Percentiles rank a stretch among this genome's conserved stretches.
Conservation (phyloP, 1,139 yeast genomes). For the Suhomyces yuchorum region DNA sequence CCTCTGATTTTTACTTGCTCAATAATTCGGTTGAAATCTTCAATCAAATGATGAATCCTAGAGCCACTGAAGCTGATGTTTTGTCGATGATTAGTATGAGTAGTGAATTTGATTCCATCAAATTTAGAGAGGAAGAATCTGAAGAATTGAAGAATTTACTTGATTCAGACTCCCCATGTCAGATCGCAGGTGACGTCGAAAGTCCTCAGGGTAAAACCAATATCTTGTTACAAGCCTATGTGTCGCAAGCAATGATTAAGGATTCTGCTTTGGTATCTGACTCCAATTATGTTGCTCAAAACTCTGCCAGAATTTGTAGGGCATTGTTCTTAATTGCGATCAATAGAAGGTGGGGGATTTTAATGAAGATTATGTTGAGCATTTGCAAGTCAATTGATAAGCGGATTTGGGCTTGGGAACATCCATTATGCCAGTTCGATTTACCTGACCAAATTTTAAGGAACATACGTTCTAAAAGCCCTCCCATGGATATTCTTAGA, state of each 20-base stretch:
- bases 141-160: slow-evolving; percentile 66
- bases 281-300: slow-evolving; percentile 91
- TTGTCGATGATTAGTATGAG: slow-evolving; percentile 89
- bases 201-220: slow-evolving; percentile 87
- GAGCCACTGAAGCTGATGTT: slow-evolving; percentile 91
- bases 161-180: slow-evolving; percentile 72
- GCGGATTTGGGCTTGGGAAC: slow-evolving; percentile 87
- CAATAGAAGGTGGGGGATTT: slow-evolving; percentile 86
- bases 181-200: slow-evolving; percentile 76
- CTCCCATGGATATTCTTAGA: slow-evolving; percentile 69
- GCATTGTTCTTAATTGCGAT: slow-evolving; percentile 86
- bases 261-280: slow-evolving; percentile 88
- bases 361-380: slow-evolving; percentile 71
- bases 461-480: slow-evolving; percentile 63
- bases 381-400: slow-evolving; percentile 86
- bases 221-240: slow-evolving; percentile 81
- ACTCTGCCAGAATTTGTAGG: slow-evolving; percentile 88
- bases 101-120: slow-evolving; percentile 89
- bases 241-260: slow-evolving; percentile 69
- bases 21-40: slow-evolving; percentile 88
- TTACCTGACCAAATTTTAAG: slow-evolving; percentile 67
- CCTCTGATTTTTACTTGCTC: slow-evolving; percentile 88
- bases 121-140: slow-evolving; percentile 85
- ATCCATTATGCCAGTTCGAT: slow-evolving; percentile 87
- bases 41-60: slow-evolving; percentile 79